Percentiles rank a stretch among this genome's conserved stretches.
Conservation (phyloP, 305 asterid genomes). For the Plantago coronopus region DNA sequence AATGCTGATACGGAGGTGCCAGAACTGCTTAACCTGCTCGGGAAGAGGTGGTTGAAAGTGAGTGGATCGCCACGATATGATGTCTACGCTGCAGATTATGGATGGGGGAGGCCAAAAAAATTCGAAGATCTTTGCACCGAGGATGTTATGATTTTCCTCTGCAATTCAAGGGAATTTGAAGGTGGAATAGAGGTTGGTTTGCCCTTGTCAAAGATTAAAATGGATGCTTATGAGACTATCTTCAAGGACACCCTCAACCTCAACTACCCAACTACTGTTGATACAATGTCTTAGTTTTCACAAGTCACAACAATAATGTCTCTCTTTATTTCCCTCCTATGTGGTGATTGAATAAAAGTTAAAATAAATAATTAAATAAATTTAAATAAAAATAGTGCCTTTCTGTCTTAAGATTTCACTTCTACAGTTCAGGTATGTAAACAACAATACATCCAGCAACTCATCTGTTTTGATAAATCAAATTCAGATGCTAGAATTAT, state of each 20-base stretch:
- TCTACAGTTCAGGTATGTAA: too few relatives aligned
- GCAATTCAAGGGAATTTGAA: background rate
- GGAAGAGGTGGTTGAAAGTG: background rate
- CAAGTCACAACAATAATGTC: too few relatives aligned
- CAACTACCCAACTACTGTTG: too few relatives aligned
- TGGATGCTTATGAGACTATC: conserved; percentile 9
- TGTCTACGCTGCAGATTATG: conserved; percentile 10
- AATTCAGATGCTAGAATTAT: too few relatives aligned
- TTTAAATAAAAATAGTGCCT: too few relatives aligned
- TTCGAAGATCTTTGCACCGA: background rate
- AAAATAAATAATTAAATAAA: too few relatives aligned
- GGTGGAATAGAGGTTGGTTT: conserved; percentile 16
- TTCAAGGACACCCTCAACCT: background rate
- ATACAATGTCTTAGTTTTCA: too few relatives aligned
- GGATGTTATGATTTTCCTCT: background rate
- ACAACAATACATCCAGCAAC: too few relatives aligned
- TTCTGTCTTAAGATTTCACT: too few relatives aligned
- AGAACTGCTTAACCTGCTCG: background rate
- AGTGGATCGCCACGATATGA: conserved; percentile 26
- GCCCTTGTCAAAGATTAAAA: background rate
- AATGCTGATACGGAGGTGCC: background rate
- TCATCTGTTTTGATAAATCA: too few relatives aligned
- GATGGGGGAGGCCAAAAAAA: background rate
- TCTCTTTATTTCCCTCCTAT: too few relatives aligned
- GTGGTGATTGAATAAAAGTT: too few relatives aligned